Conservation (phyloP, 2,329 filamentous ascomycete genomes). For the Monilinia vaccinii-corymbosi region DNA sequence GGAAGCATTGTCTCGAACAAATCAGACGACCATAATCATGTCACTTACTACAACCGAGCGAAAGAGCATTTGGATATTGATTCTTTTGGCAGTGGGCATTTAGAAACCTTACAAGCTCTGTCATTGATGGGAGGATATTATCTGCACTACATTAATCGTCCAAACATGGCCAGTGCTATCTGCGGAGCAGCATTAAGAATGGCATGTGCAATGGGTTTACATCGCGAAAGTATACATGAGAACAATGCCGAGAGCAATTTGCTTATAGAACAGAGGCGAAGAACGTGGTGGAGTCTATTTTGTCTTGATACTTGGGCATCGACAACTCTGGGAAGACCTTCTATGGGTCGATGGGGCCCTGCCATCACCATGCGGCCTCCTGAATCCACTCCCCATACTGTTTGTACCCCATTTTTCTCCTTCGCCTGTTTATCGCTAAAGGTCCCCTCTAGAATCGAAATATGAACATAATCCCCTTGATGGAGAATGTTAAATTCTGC, state of each 20-base stretch:
- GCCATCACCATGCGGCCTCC: conserved; percentile 59
- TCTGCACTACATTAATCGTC: conserved; percentile 68
- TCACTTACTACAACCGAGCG: conserved; percentile 60
- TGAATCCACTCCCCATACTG: conserved; percentile 32
- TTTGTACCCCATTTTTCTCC: conserved; percentile 14
- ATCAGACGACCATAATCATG: conserved; percentile 53
- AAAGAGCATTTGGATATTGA: conserved; percentile 59
- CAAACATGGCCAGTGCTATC: conserved; percentile 67
- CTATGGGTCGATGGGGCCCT: conserved; percentile 56
- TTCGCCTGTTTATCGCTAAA: background rate
- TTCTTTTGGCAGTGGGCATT: conserved; percentile 57
- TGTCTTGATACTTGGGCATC: conserved; percentile 67
- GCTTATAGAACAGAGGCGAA: conserved; percentile 50
- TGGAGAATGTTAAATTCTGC: conserved; percentile 72
- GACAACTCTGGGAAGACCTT: conserved; percentile 61
- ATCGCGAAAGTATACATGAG: conserved; percentile 47
- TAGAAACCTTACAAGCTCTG: conserved; percentile 66
- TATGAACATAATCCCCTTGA: conserved; percentile 58
- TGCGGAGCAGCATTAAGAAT: conserved; percentile 64
- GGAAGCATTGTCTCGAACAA: conserved; percentile 60
- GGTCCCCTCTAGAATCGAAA: conserved; percentile 35
- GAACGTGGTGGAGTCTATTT: conserved; percentile 69
- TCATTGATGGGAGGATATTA: conserved; percentile 67
- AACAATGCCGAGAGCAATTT: conserved; percentile 20
- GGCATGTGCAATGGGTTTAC: conserved; percentile 64